Percentiles rank a stretch among this genome's conserved stretches.
Conservation (phyloP, 345 rosid genomes). For the Erodium maritimum region DNA sequence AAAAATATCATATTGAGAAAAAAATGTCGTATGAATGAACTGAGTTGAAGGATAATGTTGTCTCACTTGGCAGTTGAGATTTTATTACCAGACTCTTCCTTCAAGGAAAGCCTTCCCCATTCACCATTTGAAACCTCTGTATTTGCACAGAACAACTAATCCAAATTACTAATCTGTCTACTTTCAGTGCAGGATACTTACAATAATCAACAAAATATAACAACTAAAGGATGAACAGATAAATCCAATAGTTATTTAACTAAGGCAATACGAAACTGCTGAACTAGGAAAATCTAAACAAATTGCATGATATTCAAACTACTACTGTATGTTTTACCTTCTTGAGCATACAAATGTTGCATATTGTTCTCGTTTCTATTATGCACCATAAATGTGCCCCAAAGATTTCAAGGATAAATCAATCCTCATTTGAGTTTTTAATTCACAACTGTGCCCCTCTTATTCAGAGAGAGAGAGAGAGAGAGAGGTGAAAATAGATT, state of each 20-base stretch:
- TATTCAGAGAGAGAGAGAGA: too few species aligned
- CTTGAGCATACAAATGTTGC: background rate
- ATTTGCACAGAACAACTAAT: constrained; percentile 17
- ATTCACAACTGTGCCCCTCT: too few species aligned
- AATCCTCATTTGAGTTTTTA: too few species aligned
- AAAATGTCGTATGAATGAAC: background rate
- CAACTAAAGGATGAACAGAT: background rate
- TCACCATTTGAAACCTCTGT: constrained; percentile 15
- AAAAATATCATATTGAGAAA: background rate
- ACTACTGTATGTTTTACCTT: background rate
- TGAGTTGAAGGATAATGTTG: background rate
- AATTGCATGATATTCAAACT: background rate
- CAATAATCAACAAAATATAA: too few species aligned
- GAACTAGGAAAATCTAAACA: too few species aligned
- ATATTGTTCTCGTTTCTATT: background rate
- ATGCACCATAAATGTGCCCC: background rate
- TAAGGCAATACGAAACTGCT: too few species aligned
- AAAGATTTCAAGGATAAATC: too few species aligned
- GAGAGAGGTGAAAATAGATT: background rate
- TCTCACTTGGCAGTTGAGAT: constrained; percentile 27
- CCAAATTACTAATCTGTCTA: too few species aligned
- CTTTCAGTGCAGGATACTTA: background rate
- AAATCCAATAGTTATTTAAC: background rate
- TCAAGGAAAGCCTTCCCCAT: constrained; percentile 7
- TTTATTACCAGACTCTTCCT: constrained; percentile 17